These are phyloP conservation scores for Alternaria rosae DNA, from an alignment of 2,329 filamentous ascomycete species.

Conservation along the genomic window DNA sequence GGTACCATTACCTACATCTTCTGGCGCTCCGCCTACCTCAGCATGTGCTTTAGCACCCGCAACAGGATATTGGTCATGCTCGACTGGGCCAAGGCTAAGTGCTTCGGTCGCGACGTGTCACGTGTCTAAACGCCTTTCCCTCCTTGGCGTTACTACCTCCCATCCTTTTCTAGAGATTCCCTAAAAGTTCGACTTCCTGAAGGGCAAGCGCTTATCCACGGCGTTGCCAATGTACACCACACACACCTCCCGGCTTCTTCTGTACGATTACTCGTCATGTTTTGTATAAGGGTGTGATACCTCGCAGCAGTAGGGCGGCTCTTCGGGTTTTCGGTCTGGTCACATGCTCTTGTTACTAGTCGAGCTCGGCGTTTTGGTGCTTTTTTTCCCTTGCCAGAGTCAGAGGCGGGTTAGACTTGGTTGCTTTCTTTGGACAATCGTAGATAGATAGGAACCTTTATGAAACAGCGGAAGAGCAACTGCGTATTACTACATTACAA, in stretches of 20 bases:
- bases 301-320: background rate
- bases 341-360: constrained; percentile 8
- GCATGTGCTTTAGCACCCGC: constrained; percentile 99
- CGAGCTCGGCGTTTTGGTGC: constrained; percentile 15
- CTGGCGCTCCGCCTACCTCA: constrained; percentile 97
- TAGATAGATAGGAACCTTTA: background rate
- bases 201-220: background rate
- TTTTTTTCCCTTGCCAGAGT: background rate
- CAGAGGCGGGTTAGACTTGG: background rate
- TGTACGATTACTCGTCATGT: constrained; percentile 14
- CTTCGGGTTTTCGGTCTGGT: constrained; percentile 5
- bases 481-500: background rate
- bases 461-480: background rate
- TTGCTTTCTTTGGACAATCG: background rate
- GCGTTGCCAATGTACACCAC: constrained; percentile 1
- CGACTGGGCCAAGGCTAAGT: constrained; percentile 96
- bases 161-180: constrained; percentile 1
- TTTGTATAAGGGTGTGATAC: constrained; percentile 17
- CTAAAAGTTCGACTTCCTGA: constrained; percentile 8
- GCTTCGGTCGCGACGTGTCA: constrained; percentile 94
- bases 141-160: background rate
- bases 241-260: constrained; percentile 6
- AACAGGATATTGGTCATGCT: constrained; percentile 92
- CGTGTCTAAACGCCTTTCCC: constrained; percentile 61
- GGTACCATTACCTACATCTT: constrained; percentile 96